Evolutionary conservation across 129 eudicot genomes (phyloP).

Genomic region (Deinandra increscens): DNA sequence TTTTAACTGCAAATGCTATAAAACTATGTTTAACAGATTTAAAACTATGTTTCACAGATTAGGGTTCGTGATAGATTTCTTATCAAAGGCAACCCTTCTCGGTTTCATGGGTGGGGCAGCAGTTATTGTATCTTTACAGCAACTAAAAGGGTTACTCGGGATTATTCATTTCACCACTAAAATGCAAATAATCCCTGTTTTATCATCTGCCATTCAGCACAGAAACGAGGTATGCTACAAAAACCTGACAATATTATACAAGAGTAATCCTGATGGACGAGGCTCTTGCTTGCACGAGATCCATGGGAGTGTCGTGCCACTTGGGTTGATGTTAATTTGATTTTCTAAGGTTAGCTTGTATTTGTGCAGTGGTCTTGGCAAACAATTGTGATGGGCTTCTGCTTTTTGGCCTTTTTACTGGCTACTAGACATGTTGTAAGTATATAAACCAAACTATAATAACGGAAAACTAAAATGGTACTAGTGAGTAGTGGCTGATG

Average conservation of each 20-base stretch:
- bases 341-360: neutral
- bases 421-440: slow-evolving; percentile 79
- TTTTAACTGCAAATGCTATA: neutral
- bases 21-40: neutral
- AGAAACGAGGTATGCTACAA: slow-evolving; percentile 55
- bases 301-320: no score
- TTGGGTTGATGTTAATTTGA: neutral
- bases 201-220: slow-evolving; percentile 66
- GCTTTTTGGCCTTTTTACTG: slow-evolving; percentile 63
- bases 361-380: slow-evolving; percentile 95
- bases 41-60: slow-evolving; percentile 61
- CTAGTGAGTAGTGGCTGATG: slow-evolving; percentile 27
- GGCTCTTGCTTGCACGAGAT: no score
- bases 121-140: slow-evolving; percentile 89
- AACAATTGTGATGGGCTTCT: slow-evolving; percentile 81
- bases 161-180: slow-evolving; percentile 87
- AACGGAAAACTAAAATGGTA: slow-evolving; percentile 5
- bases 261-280: no score
- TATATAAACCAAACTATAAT: slow-evolving; percentile 1
- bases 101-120: slow-evolving; percentile 99
- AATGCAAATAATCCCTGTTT: slow-evolving; percentile 89
- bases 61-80: slow-evolving; percentile 93
- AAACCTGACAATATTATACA: neutral
- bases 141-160: slow-evolving; percentile 94
- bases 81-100: slow-evolving; percentile 87